A percentile compares a stretch with the other conserved stretches of the same genome.
These are phyloP conservation scores for Phytophthora pini DNA, from an alignment of 352 stramenopile species.

Conservation along the genomic window DNA sequence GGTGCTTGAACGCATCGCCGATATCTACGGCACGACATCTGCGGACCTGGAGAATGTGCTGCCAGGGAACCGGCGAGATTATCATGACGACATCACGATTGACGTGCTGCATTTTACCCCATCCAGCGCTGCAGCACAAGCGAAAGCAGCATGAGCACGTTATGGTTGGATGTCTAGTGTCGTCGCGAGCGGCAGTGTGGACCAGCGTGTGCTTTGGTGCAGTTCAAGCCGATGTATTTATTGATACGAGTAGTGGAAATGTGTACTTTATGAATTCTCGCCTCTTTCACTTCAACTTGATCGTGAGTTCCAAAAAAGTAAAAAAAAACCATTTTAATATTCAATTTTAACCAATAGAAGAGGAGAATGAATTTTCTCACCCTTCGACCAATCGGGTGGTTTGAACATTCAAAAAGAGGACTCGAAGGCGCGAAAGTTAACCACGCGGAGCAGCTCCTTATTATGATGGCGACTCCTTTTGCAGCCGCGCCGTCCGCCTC, in stretches of 20 bases:
- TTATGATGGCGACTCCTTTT: conserved; percentile 45
- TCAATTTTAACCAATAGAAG: conserved; percentile 15
- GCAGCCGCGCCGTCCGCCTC: conserved; percentile 43
- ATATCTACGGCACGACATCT: conserved; percentile 56
- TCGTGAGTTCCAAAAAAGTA: too few species aligned
- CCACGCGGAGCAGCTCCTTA: not conserved
- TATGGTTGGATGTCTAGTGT: conserved; percentile 24
- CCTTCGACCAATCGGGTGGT: conserved; percentile 28
- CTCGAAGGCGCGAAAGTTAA: conserved; percentile 29
- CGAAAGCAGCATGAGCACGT: conserved; percentile 23
- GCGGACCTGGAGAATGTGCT: conserved; percentile 60
- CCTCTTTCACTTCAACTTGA: conserved; percentile 7
- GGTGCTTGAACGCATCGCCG: conserved; percentile 62
- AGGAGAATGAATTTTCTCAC: conserved; percentile 16
- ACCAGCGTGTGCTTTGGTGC: not conserved
- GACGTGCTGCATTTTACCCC: conserved; percentile 72
- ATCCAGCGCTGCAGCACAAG: conserved; percentile 21
- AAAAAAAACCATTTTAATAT: too few species aligned
- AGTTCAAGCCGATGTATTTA: conserved; percentile 29
- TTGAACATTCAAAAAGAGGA: conserved; percentile 39
- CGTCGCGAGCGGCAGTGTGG: not conserved
- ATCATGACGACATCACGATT: conserved; percentile 81
- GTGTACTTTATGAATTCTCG: conserved; percentile 16
- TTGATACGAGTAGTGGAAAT: conserved; percentile 20
- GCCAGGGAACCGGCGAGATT: conserved; percentile 65